Percentiles rank a stretch among this genome's conserved stretches.
These are phyloP conservation scores for Xylaria sp. DNA, from an alignment of 2,329 filamentous ascomycete genomes.

Conservation along the genomic window DNA sequence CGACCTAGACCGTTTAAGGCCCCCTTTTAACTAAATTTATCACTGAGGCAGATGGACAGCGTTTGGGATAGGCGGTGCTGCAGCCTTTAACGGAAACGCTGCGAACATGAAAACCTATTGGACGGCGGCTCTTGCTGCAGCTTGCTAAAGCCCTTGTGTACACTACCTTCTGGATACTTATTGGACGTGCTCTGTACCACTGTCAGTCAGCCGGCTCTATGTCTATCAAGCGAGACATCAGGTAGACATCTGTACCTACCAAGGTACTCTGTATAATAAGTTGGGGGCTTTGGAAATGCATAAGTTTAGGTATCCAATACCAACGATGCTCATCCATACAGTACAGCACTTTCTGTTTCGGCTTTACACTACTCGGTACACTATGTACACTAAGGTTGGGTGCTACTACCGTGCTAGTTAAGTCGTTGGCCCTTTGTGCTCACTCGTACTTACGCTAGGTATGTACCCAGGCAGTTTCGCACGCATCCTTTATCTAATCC, in stretches of 20 bases:
- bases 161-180: background rate
- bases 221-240: background rate
- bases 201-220: background rate
- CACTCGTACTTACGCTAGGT: too few species aligned
- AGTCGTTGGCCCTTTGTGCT: constrained; percentile 13
- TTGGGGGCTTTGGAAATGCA: background rate
- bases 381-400: background rate
- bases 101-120: constrained; percentile 12
- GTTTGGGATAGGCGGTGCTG: background rate
- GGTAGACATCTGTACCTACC: background rate
- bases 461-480: constrained; percentile 14
- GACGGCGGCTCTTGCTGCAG: constrained; percentile 4
- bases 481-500: constrained; percentile 21
- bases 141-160: constrained; percentile 4
- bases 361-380: background rate
- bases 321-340: background rate
- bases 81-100: background rate
- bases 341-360: background rate
- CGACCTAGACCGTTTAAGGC: background rate
- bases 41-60: background rate
- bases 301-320: constrained; percentile 3
- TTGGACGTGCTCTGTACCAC: background rate
- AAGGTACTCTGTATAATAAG: background rate
- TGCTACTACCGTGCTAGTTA: background rate
- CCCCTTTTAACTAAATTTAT: constrained; percentile 19